Conservation (phyloP, 2,329 filamentous ascomycete species). For the Chaetomiaceae sp. region DNA sequence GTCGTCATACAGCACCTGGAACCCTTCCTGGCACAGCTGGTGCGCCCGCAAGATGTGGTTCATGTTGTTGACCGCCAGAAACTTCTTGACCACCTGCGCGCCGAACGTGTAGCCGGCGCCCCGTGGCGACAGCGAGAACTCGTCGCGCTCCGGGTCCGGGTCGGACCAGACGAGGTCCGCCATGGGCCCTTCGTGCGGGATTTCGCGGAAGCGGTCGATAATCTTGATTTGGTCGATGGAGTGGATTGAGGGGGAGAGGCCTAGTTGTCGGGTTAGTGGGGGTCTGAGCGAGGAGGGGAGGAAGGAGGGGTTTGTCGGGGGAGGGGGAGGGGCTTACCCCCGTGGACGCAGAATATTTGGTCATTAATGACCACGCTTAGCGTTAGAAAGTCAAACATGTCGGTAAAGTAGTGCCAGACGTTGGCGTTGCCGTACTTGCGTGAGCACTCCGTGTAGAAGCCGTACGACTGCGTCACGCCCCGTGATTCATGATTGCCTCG, state of each 20-base stretch:
- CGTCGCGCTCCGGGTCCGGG: slow-evolving; percentile 93
- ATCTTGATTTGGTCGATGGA: slow-evolving; percentile 99
- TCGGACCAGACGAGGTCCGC: slow-evolving; percentile 99
- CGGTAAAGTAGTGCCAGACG: slow-evolving; percentile 99
- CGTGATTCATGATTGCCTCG: slow-evolving; percentile 97
- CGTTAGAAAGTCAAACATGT: slow-evolving; percentile 99
- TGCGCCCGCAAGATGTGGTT: slow-evolving; percentile 96
- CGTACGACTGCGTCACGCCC: slow-evolving; percentile 97
- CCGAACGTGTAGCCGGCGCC: slow-evolving; percentile 97
- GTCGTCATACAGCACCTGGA: slow-evolving; percentile 94
- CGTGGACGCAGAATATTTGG: slow-evolving; percentile 98
- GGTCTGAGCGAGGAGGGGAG: background rate
- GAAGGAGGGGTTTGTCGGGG: background rate
- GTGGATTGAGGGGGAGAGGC: slow-evolving; percentile 85
- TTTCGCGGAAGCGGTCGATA: slow-evolving; percentile 97
- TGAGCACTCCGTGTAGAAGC: slow-evolving; percentile 97
- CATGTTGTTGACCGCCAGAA: slow-evolving; percentile 95
- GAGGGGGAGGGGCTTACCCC: slow-evolving; percentile 55
- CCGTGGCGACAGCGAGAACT: slow-evolving; percentile 89
- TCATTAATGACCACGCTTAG: slow-evolving; percentile 97
- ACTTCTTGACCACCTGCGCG: slow-evolving; percentile 96
- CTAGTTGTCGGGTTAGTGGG: slow-evolving; percentile 35
- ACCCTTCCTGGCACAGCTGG: slow-evolving; percentile 96
- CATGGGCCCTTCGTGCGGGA: slow-evolving; percentile 98
- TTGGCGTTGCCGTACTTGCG: slow-evolving; percentile 98